Evolutionary conservation across 1,284 basidiomycete genomes (phyloP).

Genomic region (Ceratobasidium sp.): DNA sequence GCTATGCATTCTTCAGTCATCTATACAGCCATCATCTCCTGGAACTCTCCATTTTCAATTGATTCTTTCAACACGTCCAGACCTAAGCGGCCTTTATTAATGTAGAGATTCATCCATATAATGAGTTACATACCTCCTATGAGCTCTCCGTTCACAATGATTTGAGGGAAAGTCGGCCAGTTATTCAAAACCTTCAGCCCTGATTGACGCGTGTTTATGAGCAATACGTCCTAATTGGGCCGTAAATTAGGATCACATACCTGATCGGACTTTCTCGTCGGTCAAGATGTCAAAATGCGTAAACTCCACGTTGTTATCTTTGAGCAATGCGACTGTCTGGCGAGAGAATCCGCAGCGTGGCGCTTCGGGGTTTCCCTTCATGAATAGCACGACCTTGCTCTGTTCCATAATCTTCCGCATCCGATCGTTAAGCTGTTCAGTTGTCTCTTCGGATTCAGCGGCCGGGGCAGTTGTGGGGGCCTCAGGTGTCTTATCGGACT

Average conservation of each 20-base stretch:
- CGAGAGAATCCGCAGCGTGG: slow-evolving; percentile 89
- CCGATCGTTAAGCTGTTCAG: slow-evolving; percentile 72
- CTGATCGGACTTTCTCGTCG: slow-evolving; percentile 75
- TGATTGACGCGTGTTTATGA: slow-evolving; percentile 46
- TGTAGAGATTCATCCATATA: slow-evolving; percentile 58
- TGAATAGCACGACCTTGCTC: slow-evolving; percentile 83
- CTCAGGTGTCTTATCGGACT: slow-evolving; percentile 55
- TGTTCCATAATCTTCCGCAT: slow-evolving; percentile 75
- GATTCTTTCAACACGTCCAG: slow-evolving; percentile 74
- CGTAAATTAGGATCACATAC: slow-evolving; percentile 51
- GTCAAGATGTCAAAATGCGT: slow-evolving; percentile 77
- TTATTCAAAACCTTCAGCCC: slow-evolving; percentile 69
- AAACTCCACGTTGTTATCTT: slow-evolving; percentile 71
- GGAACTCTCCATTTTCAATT: slow-evolving; percentile 62
- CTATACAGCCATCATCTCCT: slow-evolving; percentile 50
- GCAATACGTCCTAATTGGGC: background rate
- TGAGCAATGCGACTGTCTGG: slow-evolving; percentile 71
- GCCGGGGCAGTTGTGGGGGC: slow-evolving; percentile 51
- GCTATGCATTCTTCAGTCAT: too few relatives aligned
- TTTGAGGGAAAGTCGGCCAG: slow-evolving; percentile 76
- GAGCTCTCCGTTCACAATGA: slow-evolving; percentile 76
- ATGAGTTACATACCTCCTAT: slow-evolving; percentile 60
- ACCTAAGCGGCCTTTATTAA: slow-evolving; percentile 43
- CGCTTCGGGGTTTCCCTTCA: slow-evolving; percentile 91
- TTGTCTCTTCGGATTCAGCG: slow-evolving; percentile 62